Base-by-base conservation (phyloP, 1,284 basidiomycete species). In the Ceratobasidium sp. region DNA sequence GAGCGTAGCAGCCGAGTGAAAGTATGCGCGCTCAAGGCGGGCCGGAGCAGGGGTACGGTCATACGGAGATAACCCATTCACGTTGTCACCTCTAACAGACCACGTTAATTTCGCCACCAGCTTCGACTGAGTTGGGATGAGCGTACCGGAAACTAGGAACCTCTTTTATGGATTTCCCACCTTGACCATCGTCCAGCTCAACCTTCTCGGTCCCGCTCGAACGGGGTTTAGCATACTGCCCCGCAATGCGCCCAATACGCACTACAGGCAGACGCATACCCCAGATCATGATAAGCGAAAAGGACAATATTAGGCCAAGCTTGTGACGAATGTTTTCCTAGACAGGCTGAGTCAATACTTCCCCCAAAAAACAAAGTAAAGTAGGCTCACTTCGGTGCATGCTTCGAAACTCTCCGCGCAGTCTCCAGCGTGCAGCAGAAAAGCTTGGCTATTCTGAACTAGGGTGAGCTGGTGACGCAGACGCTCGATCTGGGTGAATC, bases 141-240 rank as follows among this genome's bases (percentile, higher is more conserved):
- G 56, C 83, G 54, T 76, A 93, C 91, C 95, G 87, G 84, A 97
- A 97, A 79, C 92, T 96, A 57, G 90, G 83, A 0, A 96, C 89
- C 79, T 92, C 87, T 65, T 66, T 67, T 8, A 66, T 50, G 41
- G 83, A 75, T 50, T 62, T 60, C 17, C 69, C 69, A 19, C 69
- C 69, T 31, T 72, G 69, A 59, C 85, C 85, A 76, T 90, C 89
- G 24, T 89, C 87, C 48, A 95, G 85, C 78, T 89, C 87, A 47
- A 96, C 85, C 77, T 88, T 90, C 82, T 99, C 97, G 24, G 89
- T 96, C 4, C 87, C 86, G 80, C 94, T 97, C 80, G 93, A 96
- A 74, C 97, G 88, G 0, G 97, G 97, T 83, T 99, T 99, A 41
- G 96, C 97, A 79, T 98, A 99, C 82, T 99, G 97, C 0, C 96